These are phyloP conservation scores for Brassica incana DNA, from an alignment of 345 rosid species.

Conservation along the genomic window DNA sequence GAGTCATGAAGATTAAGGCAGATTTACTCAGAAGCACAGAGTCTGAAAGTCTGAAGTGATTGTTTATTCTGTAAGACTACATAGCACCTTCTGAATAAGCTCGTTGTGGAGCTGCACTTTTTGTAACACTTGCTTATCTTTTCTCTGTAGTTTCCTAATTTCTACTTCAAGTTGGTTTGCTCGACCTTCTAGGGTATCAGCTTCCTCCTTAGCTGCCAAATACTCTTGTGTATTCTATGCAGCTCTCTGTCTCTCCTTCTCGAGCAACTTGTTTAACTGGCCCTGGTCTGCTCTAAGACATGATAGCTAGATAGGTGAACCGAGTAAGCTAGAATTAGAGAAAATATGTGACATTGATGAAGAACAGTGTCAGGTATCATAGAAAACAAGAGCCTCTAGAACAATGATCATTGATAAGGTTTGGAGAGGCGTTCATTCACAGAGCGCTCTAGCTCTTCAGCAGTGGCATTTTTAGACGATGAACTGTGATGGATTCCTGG, in stretches of 20 bases:
- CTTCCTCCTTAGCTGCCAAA: constrained; percentile 96
- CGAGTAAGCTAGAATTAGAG: constrained; percentile 36
- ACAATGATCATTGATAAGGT: constrained; percentile 91
- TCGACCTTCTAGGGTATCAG: constrained; percentile 89
- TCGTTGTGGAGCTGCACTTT: constrained; percentile 71
- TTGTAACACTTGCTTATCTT: constrained; percentile 87
- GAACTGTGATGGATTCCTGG: not conserved
- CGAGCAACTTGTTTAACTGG: constrained; percentile 86
- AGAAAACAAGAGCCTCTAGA: constrained; percentile 87
- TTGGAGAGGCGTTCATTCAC: constrained; percentile 91
- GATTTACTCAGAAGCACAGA: not conserved
- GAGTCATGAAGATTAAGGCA: not conserved
- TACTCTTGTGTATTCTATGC: constrained; percentile 95
- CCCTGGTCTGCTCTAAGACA: constrained; percentile 92
- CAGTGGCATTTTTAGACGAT: constrained; percentile 60
- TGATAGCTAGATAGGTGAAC: constrained; percentile 61
- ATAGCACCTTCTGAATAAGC: constrained; percentile 75
- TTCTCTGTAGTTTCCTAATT: constrained; percentile 69
- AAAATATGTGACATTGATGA: constrained; percentile 12
- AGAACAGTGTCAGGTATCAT: constrained; percentile 20
- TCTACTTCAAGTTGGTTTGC: constrained; percentile 83
- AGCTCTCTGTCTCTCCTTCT: constrained; percentile 95
- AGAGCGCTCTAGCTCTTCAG: constrained; percentile 91
- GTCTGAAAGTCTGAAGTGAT: not conserved
- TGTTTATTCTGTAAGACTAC: not conserved